Conservation (phyloP, 495 filamentous ascomycete species). For the Penicilliopsis zonata region DNA sequence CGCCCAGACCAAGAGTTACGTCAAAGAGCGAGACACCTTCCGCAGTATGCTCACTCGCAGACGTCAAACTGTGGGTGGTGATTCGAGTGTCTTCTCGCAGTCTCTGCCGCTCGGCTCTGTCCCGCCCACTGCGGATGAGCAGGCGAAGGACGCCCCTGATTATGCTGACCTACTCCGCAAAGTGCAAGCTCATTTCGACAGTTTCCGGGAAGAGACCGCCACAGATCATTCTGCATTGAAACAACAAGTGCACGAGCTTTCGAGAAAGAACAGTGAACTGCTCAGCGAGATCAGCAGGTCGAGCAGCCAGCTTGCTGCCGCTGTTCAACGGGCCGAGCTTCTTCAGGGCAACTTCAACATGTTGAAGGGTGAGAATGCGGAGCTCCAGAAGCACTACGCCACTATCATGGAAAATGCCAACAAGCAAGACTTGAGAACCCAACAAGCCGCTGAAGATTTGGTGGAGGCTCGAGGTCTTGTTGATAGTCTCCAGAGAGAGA, state of each 20-base stretch:
- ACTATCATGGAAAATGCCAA: conserved; percentile 66
- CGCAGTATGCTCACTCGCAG: conserved; percentile 75
- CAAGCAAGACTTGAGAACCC: conserved; percentile 78
- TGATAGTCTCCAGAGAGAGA: conserved; percentile 84
- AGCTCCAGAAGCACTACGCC: conserved; percentile 71
- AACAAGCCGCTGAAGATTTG: conserved; percentile 87
- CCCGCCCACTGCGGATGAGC: conserved; percentile 28
- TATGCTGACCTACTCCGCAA: conserved; percentile 65
- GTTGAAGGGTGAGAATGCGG: conserved; percentile 69
- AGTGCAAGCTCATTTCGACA: conserved; percentile 80
- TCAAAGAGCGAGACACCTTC: conserved; percentile 95
- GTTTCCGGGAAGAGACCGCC: conserved; percentile 72
- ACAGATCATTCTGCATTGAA: conserved; percentile 70
- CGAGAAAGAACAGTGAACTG: conserved; percentile 66
- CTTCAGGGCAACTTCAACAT: conserved; percentile 79
- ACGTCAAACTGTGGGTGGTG: conserved; percentile 46
- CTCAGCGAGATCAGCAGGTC: conserved; percentile 65
- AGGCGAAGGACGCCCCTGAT: conserved; percentile 38
- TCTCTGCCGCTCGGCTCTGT: conserved; percentile 39
- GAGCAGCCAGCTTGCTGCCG: conserved; percentile 71
- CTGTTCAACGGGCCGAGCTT: conserved; percentile 74
- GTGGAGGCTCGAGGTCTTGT: conserved; percentile 69
- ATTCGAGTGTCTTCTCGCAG: conserved; percentile 54
- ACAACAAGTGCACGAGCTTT: conserved; percentile 73
- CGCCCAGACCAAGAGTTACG: conserved; percentile 77